Percentiles rank a stretch among this genome's conserved stretches.
phyloP scores from a whole-genome alignment of 495 filamentous ascomycete genomes.

The Xylaria longipes region DNA sequence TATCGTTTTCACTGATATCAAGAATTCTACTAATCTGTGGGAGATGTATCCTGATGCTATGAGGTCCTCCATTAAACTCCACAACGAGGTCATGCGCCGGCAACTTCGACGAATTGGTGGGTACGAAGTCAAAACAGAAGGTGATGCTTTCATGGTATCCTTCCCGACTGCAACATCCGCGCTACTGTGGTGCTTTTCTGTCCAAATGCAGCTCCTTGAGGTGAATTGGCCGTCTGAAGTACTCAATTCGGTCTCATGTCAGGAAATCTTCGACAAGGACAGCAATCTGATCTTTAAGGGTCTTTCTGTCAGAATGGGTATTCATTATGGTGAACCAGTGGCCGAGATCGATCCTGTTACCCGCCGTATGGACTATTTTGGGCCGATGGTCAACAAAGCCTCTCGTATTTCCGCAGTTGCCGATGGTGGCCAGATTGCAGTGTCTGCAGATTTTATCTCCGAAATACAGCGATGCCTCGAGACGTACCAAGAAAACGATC shows the following conservation, averaged over 20 bases:
- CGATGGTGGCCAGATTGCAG: constrained; percentile 97
- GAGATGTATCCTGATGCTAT: constrained; percentile 93
- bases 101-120: constrained; percentile 93
- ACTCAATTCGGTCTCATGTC: constrained; percentile 81
- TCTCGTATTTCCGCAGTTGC: constrained; percentile 90
- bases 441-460: constrained; percentile 93
- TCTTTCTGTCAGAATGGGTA: constrained; percentile 94
- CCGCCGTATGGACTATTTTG: constrained; percentile 98
- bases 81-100: constrained; percentile 94
- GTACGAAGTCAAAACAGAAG: constrained; percentile 99
- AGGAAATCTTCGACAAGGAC: constrained; percentile 80
- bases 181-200: constrained; percentile 93
- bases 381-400: constrained; percentile 97
- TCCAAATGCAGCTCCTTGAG: constrained; percentile 84
- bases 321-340: constrained; percentile 93
- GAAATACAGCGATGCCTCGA: constrained; percentile 93
- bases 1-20: constrained; percentile 99
- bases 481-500: constrained; percentile 78
- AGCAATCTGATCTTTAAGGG: constrained; percentile 90
- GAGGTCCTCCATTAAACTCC: constrained; percentile 91
- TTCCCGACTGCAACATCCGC: constrained; percentile 95
- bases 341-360: constrained; percentile 96
- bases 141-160: constrained; percentile 99
- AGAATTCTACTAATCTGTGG: constrained; percentile 97
- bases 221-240: constrained; percentile 94